These are phyloP conservation scores for Eucalyptus camaldulensis DNA, from an alignment of 345 rosid genomes.

Conservation along the genomic window DNA sequence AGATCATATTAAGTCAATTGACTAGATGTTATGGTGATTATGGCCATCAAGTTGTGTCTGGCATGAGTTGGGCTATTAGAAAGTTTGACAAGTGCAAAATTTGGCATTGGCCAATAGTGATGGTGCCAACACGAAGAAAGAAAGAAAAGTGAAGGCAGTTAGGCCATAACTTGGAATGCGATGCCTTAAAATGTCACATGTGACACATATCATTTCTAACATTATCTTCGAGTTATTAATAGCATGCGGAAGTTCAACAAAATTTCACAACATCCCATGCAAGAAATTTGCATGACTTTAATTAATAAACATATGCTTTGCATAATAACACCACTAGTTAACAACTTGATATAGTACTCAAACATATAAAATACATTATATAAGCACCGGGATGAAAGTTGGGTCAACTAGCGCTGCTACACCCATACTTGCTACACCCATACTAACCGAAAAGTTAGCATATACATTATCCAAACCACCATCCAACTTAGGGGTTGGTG, in stretches of 20 bases:
- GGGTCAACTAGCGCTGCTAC: background rate
- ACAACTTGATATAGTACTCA: background rate
- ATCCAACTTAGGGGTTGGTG: background rate
- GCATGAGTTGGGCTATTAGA: background rate
- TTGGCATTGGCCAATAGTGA: background rate
- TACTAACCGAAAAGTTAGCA: background rate
- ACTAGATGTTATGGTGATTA: background rate
- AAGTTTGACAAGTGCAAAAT: background rate
- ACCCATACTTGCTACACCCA: background rate
- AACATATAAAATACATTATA: background rate
- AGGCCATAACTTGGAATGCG: background rate
- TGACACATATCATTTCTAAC: background rate
- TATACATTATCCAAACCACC: background rate
- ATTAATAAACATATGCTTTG: too few relatives aligned
- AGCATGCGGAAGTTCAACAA: background rate
- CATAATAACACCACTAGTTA: too few relatives aligned
- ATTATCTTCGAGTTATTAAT: background rate
- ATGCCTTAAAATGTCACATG: background rate
- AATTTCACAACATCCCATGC: background rate
- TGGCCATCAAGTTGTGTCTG: background rate
- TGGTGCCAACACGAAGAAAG: too few relatives aligned
- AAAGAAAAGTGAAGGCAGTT: too few relatives aligned
- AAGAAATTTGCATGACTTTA: background rate
- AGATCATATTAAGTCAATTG: background rate
- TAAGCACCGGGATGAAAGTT: background rate